Evolutionary conservation across 108 stramenopile genomes (phyloP), one percentile per base, ranked within the genome.

Genomic region (Nannochloropsis salina): DNA sequence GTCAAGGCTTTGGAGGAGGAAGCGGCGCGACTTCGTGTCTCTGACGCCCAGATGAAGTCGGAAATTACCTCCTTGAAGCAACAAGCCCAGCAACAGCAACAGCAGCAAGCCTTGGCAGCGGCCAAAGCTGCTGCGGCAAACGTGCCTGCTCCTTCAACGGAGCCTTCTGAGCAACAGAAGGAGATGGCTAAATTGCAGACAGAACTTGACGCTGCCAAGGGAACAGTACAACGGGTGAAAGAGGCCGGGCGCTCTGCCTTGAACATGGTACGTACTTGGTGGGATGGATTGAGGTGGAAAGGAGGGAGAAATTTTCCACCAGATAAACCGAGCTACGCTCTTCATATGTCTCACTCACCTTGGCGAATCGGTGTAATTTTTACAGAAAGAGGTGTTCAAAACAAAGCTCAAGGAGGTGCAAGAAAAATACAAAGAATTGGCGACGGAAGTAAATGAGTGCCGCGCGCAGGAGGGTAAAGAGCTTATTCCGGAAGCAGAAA

Each of bases 351-450:
- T 0, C 31, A 31, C 31, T 31, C 31, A 31, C 31, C 31, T 31
- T 31, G 31, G 31, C 31, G 31, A 31, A 31, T 31, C 31, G 31
- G 31, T 31, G 31, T 74, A 74, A 74, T 6, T n/a, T 74, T n/a
- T 74, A 74, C 61, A 74, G 61, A 74, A 74, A 74, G n/a, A 74
- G 61, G 61, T n/a, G 61, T 15, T n/a, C 61, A n/a, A 74, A 2
- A n/a, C 61, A 3, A 74, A 74, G 61, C 61, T 74, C 61, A 74
- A 74, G 61, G 61, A 74, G n/a, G 61, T 74, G 6, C 61, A 74
- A 15, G 61, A 74, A 15, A 15, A n/a, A 6, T 74, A 74, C 61
- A 74, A 15, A n/a, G 20, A 74, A 74, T n/a, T 74, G 6, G 61
- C 6, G 20, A 74, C 15, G 61, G 61, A 74, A 74, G 61, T 74